A percentile compares a stretch with the other conserved stretches of the same genome.
Conservation (phyloP, 2,329 filamentous ascomycete genomes). For the Chaetomium globosum region DNA sequence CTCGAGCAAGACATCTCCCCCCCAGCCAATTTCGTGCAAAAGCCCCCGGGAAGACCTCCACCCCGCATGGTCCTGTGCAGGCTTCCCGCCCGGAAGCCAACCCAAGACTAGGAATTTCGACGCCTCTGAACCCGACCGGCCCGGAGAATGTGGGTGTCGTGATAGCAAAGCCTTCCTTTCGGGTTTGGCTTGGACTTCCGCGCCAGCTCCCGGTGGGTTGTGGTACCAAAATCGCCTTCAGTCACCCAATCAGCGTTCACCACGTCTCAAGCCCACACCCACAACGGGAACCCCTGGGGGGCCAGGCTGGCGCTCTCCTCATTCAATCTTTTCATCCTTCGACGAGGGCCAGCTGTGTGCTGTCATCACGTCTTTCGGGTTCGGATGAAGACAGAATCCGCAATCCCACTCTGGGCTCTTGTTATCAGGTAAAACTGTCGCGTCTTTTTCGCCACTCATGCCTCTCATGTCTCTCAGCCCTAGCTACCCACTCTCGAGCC, state of each 20-base stretch:
- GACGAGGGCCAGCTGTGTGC: slow-evolving; percentile 20
- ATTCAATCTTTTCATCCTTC: slow-evolving; percentile 27
- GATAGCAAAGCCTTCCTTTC: slow-evolving; percentile 32
- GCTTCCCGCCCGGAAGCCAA: background rate
- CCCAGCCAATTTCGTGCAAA: background rate
- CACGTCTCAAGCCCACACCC: slow-evolving; percentile 43
- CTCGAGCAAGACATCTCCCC: background rate
- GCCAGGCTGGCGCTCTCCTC: slow-evolving; percentile 31
- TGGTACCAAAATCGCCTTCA: slow-evolving; percentile 36
- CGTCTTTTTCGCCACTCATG: slow-evolving; percentile 9
- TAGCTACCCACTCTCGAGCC: background rate
- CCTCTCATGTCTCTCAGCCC: slow-evolving; percentile 7
- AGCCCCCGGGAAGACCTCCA: background rate
- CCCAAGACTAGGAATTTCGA: background rate
- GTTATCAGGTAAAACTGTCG: background rate
- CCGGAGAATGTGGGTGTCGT: slow-evolving; percentile 22
- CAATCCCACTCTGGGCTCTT: background rate
- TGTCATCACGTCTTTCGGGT: slow-evolving; percentile 19
- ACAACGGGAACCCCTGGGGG: slow-evolving; percentile 34
- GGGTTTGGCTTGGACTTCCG: slow-evolving; percentile 40
- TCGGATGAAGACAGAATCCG: background rate
- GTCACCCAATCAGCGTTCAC: slow-evolving; percentile 41
- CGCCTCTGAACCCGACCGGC: background rate
- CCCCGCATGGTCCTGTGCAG: background rate
- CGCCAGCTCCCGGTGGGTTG: slow-evolving; percentile 39